Evolutionary conservation across 371 early-diverging fungal species (phyloP).

Genomic region (Nematocida minor): DNA sequence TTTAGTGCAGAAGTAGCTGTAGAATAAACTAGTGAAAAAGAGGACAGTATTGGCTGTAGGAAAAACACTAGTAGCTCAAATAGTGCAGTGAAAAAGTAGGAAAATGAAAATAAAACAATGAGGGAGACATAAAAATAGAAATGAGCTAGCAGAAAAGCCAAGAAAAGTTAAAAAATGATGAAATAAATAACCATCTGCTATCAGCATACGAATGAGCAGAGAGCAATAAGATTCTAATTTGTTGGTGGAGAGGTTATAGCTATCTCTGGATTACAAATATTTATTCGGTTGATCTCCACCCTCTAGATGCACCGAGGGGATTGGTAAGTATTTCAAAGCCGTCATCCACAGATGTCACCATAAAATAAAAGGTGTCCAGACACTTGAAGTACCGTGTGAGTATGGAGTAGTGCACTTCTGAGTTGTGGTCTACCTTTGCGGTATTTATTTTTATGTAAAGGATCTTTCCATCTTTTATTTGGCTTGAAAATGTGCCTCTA

Average conservation of each 20-base stretch:
- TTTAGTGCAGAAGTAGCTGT: too few relatives aligned
- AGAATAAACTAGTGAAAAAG: too few relatives aligned
- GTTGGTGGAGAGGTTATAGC: too few relatives aligned
- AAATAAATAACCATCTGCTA: too few relatives aligned
- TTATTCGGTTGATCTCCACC: too few relatives aligned
- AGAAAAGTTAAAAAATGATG: too few relatives aligned
- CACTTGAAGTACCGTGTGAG: constrained; percentile 45
- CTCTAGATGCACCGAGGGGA: background rate
- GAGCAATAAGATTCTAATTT: too few relatives aligned
- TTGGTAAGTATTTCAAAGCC: constrained; percentile 24
- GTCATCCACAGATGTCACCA: constrained; percentile 17
- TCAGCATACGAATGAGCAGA: too few relatives aligned
- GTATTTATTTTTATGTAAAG: constrained; percentile 31
- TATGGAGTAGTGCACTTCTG: constrained; percentile 4
- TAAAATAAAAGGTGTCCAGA: constrained; percentile 49
- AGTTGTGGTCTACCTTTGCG: background rate
- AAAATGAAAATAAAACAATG: background rate
- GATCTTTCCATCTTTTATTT: constrained; percentile 18
- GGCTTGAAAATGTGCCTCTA: background rate
- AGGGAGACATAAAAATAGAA: background rate
- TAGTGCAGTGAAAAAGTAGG: background rate
- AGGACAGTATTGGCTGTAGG: too few relatives aligned
- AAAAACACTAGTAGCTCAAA: background rate
- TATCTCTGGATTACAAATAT: too few relatives aligned
- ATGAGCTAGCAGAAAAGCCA: too few relatives aligned